Evolutionary conservation across 176 grass and related monocot genomes (phyloP).

Genomic region (Tillandsia fasciculata): DNA sequence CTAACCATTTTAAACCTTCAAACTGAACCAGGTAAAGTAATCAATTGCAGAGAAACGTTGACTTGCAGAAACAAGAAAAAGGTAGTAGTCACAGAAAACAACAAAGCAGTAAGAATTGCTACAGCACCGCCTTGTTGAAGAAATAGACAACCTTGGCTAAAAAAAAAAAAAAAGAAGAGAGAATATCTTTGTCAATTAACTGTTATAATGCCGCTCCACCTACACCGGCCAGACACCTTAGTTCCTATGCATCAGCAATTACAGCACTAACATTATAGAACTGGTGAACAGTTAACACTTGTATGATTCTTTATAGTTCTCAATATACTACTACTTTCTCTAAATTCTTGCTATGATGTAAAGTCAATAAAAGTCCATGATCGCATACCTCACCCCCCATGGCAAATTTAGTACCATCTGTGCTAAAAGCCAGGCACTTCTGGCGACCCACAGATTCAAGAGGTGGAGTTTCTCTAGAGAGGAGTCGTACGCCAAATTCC

Average conservation of each 20-base stretch:
- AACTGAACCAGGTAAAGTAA: not conserved
- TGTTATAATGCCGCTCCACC: too few species aligned
- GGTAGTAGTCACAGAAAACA: not conserved
- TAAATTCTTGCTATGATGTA: not conserved
- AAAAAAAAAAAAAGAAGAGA: not conserved
- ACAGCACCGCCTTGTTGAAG: not conserved
- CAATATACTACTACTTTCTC: not conserved
- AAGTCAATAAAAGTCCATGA: conserved; percentile 2
- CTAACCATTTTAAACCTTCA: not conserved
- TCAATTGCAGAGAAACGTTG: not conserved
- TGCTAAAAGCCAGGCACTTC: conserved; percentile 93
- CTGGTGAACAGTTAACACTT: too few species aligned
- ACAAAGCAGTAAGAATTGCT: not conserved
- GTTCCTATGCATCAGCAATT: too few species aligned
- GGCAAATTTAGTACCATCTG: conserved; percentile 89
- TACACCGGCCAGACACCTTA: too few species aligned
- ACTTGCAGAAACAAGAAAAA: not conserved
- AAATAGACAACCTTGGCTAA: not conserved
- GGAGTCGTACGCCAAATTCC: conserved; percentile 39
- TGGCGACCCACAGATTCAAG: conserved; percentile 72
- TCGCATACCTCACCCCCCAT: conserved; percentile 75
- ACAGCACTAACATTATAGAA: too few species aligned
- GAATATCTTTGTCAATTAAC: too few species aligned
- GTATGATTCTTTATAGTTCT: not conserved
- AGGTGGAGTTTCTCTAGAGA: conserved; percentile 37